Base-by-base conservation (phyloP, 768 basidiomycete genomes). In the Suillus bovinus region DNA sequence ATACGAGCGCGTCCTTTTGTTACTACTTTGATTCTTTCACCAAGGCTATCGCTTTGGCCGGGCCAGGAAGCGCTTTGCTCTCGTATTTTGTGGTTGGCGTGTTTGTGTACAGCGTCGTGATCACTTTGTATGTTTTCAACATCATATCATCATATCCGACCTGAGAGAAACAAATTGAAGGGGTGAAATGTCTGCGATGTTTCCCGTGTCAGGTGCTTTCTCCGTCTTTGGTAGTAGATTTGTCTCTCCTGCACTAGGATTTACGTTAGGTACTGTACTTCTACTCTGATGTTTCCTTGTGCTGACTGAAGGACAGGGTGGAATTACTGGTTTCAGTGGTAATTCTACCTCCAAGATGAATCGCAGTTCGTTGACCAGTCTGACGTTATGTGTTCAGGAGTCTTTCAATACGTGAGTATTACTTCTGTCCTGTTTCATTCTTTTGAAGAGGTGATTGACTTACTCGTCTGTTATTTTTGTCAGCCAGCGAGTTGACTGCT, bases 181-280 rank as follows among this genome's bases (percentile, higher is more conserved):
- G 36, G 86, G 86, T 13, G 87, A 88, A 69, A 88, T 90, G 87
- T 79, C 86, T 24, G 80, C 84, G 20, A 82, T 86, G 75, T 86
- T 79, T 62, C 86, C 85, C 0, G 83, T 87, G 29, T 83, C 84
- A 29, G 87, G 85, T 38, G 82, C 84, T 38, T 87, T 87, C 70
- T 82, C 86, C 20, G 74, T 78, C 24, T 85, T 87, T 63, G 85
- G 84, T 1, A 74, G 79, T 22, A 80, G 86, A 34, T 87, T 87
- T 62, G 82, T 88, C 50, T 85, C 84, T 14, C 82, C 83, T 24
- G 82, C 84, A 3, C 76, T 88, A 33, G 86, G 84, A 5, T 87
- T 86, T 66, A 84, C 84, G 22, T 73, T 84, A 44, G 84, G 83
- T 82, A 66, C 54, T 1, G 5, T 49, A 46, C 29, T n/a, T 22